Conservation (phyloP, 257 asterid species). For the Rubia yunnanensis region DNA sequence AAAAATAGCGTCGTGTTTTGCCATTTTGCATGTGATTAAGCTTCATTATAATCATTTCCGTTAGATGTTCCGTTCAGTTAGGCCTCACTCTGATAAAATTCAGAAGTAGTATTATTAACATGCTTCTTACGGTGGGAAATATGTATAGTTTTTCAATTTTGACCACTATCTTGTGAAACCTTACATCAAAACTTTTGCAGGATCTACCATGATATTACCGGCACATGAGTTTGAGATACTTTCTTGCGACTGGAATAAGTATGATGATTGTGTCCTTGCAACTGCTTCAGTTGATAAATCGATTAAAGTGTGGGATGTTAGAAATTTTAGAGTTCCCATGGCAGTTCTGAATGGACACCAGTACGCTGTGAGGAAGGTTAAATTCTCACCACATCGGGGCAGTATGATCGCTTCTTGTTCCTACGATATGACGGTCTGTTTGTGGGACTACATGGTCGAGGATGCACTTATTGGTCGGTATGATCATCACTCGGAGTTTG, state of each 20-base stretch:
- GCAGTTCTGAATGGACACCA: slow-evolving; percentile 90
- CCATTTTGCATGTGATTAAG: neutral
- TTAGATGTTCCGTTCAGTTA: neutral
- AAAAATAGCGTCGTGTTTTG: neutral
- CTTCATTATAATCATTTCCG: neutral
- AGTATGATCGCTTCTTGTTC: slow-evolving; percentile 79
- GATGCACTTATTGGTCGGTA: slow-evolving; percentile 81
- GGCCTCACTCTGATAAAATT: neutral
- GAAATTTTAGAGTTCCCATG: slow-evolving; percentile 75
- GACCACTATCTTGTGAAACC: neutral
- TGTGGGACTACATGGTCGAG: slow-evolving; percentile 97
- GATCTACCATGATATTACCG: slow-evolving; percentile 94
- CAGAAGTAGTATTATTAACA: neutral
- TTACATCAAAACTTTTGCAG: slow-evolving; percentile 25
- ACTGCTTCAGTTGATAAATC: slow-evolving; percentile 90
- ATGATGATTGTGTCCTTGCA: slow-evolving; percentile 85
- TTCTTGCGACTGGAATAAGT: slow-evolving; percentile 94
- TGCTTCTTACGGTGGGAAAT: neutral
- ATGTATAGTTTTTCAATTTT: neutral
- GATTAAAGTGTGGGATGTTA: slow-evolving; percentile 90
- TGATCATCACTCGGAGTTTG: slow-evolving; percentile 94
- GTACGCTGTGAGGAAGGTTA: slow-evolving; percentile 91
- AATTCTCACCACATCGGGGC: slow-evolving; percentile 85
- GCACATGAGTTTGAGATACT: slow-evolving; percentile 91
- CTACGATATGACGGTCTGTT: slow-evolving; percentile 83